These are phyloP conservation scores for Fomitiporia mediterranea DNA, from an alignment of 1,284 basidiomycete species.

Conservation along the genomic window DNA sequence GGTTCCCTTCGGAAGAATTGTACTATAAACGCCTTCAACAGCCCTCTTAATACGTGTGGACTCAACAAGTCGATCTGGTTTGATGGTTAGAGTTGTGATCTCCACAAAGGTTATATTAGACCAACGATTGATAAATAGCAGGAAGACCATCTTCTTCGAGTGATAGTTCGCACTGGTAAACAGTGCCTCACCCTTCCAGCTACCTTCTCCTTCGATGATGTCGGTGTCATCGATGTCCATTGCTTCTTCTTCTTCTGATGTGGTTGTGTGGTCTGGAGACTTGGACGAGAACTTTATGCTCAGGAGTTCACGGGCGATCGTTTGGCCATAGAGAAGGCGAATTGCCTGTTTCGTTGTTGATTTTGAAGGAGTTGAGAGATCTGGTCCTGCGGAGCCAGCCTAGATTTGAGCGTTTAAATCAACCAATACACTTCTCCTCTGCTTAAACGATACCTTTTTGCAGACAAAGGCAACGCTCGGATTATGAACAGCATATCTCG, in stretches of 20 bases:
- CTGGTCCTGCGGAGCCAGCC: slow-evolving; percentile 70
- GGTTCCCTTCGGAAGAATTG: slow-evolving; percentile 87
- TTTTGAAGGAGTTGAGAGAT: slow-evolving; percentile 77
- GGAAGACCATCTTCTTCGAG: slow-evolving; percentile 78
- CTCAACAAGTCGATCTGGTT: slow-evolving; percentile 87
- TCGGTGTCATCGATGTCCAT: slow-evolving; percentile 34
- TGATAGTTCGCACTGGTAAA: slow-evolving; percentile 90
- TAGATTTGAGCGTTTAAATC: slow-evolving; percentile 29
- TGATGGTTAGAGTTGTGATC: slow-evolving; percentile 36
- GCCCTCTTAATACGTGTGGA: slow-evolving; percentile 84
- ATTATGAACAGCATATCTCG: slow-evolving; percentile 93
- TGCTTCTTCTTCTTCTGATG: slow-evolving; percentile 26
- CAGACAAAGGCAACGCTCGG: slow-evolving; percentile 84
- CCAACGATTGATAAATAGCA: slow-evolving; percentile 98
- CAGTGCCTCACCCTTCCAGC: slow-evolving; percentile 68
- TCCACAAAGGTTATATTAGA: too few relatives aligned
- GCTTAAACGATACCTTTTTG: slow-evolving; percentile 67
- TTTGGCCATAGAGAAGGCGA: slow-evolving; percentile 75
- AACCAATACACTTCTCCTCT: background rate
- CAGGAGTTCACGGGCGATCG: slow-evolving; percentile 79
- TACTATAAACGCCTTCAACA: slow-evolving; percentile 82
- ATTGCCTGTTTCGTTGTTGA: slow-evolving; percentile 74
- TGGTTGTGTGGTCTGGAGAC: slow-evolving; percentile 27
- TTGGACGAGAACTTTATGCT: slow-evolving; percentile 41
- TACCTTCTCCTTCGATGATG: slow-evolving; percentile 30